phyloP scores from a whole-genome alignment of 257 asterid species.

The Solanum sejunctum region DNA sequence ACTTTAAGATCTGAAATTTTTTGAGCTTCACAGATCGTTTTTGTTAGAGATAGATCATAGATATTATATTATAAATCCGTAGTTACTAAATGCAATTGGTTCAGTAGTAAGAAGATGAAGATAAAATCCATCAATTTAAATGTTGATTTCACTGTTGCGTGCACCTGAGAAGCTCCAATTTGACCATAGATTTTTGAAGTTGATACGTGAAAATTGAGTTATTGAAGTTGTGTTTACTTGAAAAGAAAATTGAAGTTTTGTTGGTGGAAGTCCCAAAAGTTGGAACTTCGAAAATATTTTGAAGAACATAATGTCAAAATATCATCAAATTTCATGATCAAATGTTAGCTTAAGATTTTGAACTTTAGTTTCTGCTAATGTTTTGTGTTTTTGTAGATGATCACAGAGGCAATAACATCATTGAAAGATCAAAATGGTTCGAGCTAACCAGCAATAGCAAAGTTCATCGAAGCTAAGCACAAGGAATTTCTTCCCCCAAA shows the following conservation, averaged over 20 bases:
- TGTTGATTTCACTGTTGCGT: background rate
- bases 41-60: background rate
- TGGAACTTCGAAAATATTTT: background rate
- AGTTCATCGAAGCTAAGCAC: slow-evolving; percentile 36
- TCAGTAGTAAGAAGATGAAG: background rate
- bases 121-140: background rate
- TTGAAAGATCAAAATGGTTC: slow-evolving; percentile 49
- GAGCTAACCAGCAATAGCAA: slow-evolving; percentile 56
- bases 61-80: background rate
- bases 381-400: slow-evolving; percentile 20
- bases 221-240: background rate
- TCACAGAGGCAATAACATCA: slow-evolving; percentile 40
- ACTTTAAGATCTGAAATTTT: background rate
- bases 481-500: slow-evolving; percentile 26
- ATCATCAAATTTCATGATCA: background rate
- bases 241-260: background rate
- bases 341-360: background rate
- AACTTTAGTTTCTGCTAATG: background rate
- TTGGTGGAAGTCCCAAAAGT: background rate
- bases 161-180: background rate
- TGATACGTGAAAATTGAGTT: too few species aligned
- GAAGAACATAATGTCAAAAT: background rate
- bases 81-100: background rate
- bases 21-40: background rate
- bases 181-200: background rate